phyloP scores from a whole-genome alignment of 169 alveolate species.

The Eimeria nieschulzi region DNA sequence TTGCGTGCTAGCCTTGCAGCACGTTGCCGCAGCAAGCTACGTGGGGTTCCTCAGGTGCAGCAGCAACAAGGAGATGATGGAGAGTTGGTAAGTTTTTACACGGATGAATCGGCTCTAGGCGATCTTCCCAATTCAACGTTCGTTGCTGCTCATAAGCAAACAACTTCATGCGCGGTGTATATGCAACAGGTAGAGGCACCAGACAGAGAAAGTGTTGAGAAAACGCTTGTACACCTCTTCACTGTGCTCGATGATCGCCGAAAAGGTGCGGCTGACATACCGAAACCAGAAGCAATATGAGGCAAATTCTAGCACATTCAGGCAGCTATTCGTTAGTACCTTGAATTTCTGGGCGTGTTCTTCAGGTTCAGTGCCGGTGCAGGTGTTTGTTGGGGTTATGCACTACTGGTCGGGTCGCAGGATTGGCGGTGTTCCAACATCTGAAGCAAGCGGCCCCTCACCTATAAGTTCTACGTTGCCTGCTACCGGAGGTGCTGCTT shows the following conservation, averaged over 20 bases:
- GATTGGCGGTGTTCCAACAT: background rate
- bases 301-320: background rate
- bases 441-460: constrained; percentile 1
- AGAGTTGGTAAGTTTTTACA: background rate
- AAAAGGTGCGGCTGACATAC: constrained; percentile 12
- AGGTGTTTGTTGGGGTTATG: constrained; percentile 55
- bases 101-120: background rate
- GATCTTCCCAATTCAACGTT: background rate
- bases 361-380: constrained; percentile 69
- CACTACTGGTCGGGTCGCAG: constrained; percentile 41
- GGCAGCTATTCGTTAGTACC: background rate
- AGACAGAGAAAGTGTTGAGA: constrained; percentile 72
- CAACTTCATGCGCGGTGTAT: background rate
- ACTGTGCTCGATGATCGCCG: constrained; percentile 72
- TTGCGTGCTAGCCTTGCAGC: constrained; percentile 59
- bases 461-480: background rate
- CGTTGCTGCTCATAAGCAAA: background rate
- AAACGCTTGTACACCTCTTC: constrained; percentile 71
- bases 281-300: background rate
- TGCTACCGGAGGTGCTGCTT: constrained; percentile 59
- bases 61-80: constrained; percentile 39
- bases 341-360: background rate
- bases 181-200: constrained; percentile 64
- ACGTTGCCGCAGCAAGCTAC: constrained; percentile 58
- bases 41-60: constrained; percentile 12